These are phyloP conservation scores for Cerioporus squamosus DNA, from an alignment of 1,284 basidiomycete genomes.

Conservation along the genomic window DNA sequence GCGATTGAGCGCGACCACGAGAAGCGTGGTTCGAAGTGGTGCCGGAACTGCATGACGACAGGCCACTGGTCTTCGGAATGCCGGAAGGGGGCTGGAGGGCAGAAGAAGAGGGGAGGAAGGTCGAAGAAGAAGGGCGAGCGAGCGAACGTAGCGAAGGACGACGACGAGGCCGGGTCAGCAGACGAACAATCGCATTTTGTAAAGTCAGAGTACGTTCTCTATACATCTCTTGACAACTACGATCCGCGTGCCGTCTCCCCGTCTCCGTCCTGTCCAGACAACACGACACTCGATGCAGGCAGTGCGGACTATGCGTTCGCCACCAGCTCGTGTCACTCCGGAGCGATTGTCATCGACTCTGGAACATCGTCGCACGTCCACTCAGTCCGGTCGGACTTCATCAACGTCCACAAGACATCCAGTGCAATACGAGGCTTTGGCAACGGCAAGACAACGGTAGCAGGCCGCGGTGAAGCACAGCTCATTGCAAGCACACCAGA, in stretches of 20 bases:
- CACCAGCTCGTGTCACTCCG: background rate
- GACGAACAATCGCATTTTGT: conserved; percentile 8
- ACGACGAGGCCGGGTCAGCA: background rate
- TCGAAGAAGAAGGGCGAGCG: conserved; percentile 5
- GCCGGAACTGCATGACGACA: too few species aligned
- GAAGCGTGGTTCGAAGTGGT: background rate
- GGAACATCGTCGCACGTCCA: conserved; percentile 10
- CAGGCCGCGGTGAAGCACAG: conserved; percentile 8
- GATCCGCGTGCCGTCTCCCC: too few species aligned
- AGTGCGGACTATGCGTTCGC: background rate
- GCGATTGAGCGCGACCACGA: background rate
- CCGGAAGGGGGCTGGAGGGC: too few species aligned
- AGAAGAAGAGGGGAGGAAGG: background rate
- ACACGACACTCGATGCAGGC: too few species aligned
- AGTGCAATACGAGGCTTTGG: conserved; percentile 7
- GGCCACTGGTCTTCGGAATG: too few species aligned
- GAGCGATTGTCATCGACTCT: conserved; percentile 3
- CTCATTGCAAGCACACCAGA: conserved; percentile 1
- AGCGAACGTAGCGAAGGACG: conserved; percentile 6
- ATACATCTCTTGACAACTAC: background rate
- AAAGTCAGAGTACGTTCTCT: background rate
- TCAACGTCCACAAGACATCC: background rate
- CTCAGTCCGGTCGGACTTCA: conserved; percentile 3
- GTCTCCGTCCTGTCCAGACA: too few species aligned
- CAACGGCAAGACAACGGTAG: conserved; percentile 1